Percentiles rank a stretch among this genome's conserved stretches.
Evolutionary conservation across 768 basidiomycete species (phyloP).

Genomic region (Amanita jacksonii): DNA sequence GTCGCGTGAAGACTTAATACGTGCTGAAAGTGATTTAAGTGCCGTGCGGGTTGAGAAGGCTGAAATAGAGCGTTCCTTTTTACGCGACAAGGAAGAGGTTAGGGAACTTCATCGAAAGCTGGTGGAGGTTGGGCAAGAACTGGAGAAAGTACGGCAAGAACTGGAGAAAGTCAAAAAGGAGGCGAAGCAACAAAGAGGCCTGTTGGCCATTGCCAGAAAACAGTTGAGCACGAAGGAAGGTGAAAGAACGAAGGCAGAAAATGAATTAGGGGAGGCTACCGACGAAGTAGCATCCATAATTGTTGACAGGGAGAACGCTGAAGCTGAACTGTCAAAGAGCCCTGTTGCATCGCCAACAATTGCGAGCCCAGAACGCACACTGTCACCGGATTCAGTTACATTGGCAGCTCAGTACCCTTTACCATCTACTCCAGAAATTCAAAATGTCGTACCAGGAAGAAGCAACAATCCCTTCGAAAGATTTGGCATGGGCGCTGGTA

Average conservation of each 20-base stretch:
- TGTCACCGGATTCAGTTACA: constrained; percentile 39
- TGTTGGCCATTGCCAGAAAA: constrained; percentile 91
- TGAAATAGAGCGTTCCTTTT: constrained; percentile 77
- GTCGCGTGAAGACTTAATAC: constrained; percentile 69
- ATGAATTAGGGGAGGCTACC: constrained; percentile 62
- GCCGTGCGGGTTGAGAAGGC: constrained; percentile 83
- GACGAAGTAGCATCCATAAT: constrained; percentile 41
- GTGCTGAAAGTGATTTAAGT: constrained; percentile 86
- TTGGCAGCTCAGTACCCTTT: constrained; percentile 67
- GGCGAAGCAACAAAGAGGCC: constrained; percentile 91
- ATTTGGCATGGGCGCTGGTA: constrained; percentile 39
- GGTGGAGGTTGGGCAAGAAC: constrained; percentile 70
- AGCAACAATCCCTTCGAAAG: constrained; percentile 92
- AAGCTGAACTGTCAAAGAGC: constrained; percentile 34
- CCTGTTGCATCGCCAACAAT: constrained; percentile 14
- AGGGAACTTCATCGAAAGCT: constrained; percentile 78
- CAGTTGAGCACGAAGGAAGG: constrained; percentile 81
- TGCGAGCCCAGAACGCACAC: constrained; percentile 19
- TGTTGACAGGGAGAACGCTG: constrained; percentile 46
- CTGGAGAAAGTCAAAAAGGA: constrained; percentile 89
- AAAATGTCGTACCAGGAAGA: constrained; percentile 37
- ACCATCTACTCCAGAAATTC: constrained; percentile 58
- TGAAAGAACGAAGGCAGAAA: constrained; percentile 58
- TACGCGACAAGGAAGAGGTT: constrained; percentile 93
- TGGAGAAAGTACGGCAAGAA: constrained; percentile 57